These are phyloP conservation scores for Bipolaris gigantea DNA, from an alignment of 2,329 filamentous ascomycete species.

Conservation along the genomic window DNA sequence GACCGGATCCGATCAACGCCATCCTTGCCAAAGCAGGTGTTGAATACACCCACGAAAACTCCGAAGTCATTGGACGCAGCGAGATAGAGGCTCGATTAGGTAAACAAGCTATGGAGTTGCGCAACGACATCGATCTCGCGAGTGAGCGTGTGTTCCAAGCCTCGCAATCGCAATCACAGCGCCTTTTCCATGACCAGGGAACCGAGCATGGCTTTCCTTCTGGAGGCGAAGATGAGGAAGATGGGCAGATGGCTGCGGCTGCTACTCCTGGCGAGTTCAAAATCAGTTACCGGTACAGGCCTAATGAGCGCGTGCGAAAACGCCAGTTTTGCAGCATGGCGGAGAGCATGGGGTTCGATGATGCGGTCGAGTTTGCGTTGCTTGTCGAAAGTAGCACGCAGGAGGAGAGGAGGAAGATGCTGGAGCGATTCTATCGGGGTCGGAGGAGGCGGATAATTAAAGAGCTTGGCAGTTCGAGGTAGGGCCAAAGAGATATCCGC, in stretches of 20 bases:
- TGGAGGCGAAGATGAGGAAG: conserved; percentile 27
- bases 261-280: conserved; percentile 42
- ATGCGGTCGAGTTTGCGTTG: conserved; percentile 81
- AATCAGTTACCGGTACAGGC: conserved; percentile 66
- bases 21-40: conserved; percentile 88
- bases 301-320: conserved; percentile 70
- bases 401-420: conserved; percentile 73
- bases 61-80: conserved; percentile 90
- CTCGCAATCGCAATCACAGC: conserved; percentile 40
- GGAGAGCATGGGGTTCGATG: conserved; percentile 72
- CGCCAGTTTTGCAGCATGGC: conserved; percentile 94
- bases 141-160: conserved; percentile 62
- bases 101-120: conserved; percentile 68
- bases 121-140: conserved; percentile 54
- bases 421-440: conserved; percentile 77
- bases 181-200: conserved; percentile 17
- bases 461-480: conserved; percentile 1
- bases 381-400: conserved; percentile 90
- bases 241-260: conserved; percentile 14
- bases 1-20: conserved; percentile 75
- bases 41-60: conserved; percentile 94
- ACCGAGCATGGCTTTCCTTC: conserved; percentile 17
- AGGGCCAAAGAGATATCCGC: background rate
- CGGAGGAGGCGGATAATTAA: conserved; percentile 56
- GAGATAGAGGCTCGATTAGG: conserved; percentile 86